Evolutionary conservation across 2,329 filamentous ascomycete species (phyloP).

Genomic region (Drechslera avenae): DNA sequence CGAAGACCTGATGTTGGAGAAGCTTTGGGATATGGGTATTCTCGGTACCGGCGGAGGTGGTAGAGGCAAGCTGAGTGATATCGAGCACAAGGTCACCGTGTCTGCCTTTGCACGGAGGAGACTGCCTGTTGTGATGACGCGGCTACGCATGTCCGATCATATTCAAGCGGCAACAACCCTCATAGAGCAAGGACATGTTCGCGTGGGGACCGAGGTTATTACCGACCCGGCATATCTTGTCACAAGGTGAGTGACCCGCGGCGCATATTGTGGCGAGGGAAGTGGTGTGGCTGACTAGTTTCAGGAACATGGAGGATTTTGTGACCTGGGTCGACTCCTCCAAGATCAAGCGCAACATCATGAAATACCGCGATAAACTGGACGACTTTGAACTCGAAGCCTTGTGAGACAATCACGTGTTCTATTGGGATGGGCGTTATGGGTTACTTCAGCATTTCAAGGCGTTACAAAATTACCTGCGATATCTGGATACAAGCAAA

Average conservation of each 20-base stretch:
- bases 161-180: slow-evolving; percentile 80
- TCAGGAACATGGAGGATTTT: slow-evolving; percentile 86
- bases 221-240: slow-evolving; percentile 90
- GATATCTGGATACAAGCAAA: slow-evolving; percentile 15
- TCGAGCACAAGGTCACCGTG: slow-evolving; percentile 89
- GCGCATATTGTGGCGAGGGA: no score
- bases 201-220: slow-evolving; percentile 87
- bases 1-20: slow-evolving; percentile 85
- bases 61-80: slow-evolving; percentile 66
- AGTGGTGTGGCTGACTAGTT: no score
- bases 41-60: slow-evolving; percentile 69
- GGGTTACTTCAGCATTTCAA: slow-evolving; percentile 20
- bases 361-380: slow-evolving; percentile 92
- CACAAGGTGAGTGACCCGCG: slow-evolving; percentile 50
- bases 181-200: slow-evolving; percentile 92
- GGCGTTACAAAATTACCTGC: slow-evolving; percentile 18
- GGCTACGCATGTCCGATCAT: slow-evolving; percentile 88
- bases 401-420: slow-evolving; percentile 15
- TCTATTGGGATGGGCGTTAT: slow-evolving; percentile 30
- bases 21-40: slow-evolving; percentile 91
- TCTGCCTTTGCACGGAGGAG: slow-evolving; percentile 83
- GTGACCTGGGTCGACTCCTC: slow-evolving; percentile 95
- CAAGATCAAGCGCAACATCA: slow-evolving; percentile 96
- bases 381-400: slow-evolving; percentile 85
- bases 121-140: slow-evolving; percentile 88